Base-by-base conservation (phyloP, 2,329 filamentous ascomycete species). In the Corinectria fuckeliana region DNA sequence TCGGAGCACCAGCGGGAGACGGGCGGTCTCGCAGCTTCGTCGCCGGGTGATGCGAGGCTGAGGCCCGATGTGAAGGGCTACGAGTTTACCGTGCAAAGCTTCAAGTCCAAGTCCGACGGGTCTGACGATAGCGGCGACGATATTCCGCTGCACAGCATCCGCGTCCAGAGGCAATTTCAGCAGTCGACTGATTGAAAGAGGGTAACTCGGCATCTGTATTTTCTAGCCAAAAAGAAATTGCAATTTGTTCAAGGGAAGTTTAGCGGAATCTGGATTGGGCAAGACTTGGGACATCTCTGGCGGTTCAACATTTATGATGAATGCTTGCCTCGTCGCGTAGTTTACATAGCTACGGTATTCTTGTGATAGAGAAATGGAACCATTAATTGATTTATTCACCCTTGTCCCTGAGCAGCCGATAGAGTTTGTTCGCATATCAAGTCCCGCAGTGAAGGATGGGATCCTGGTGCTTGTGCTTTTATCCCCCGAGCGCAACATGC, bases 141-240 rank as follows among this genome's bases (percentile, higher is more conserved):
- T 18, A 72, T 78, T 23, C 76, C 76, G 1, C 56, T 79, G 34
- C 72, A 77, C 34, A 71, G 74, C 1, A 80, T 80, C 9, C 61
- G 72, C n/a, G 75, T 79, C 3, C 67, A 77, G 2, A 78, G 48
- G 13, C 74, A 76, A 9, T 75, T 80, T 52, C 67, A 71, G 25
- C 74, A 69, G 20, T 71, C 72, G 9, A 71, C 62, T 49, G 13
- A 34, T 6, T 3, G 4, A 36, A 28, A 10, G 13, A n/a, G 18
- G 13, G 8, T 34, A 16, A 16, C 3, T n/a, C 3, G 10, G n/a
- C 5, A 36, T 18, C 5, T 36, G 32, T 36, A 36, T 36, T 36
- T 36, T 36, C 8, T 9, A 8, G 8, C 7, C 30, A 32, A 14
- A 5, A 32, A 32, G 30, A 5, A 32, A 18, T 8, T 14, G 6